Evolutionary conservation across 768 basidiomycete species (phyloP), one percentile per base, ranked within the genome.

Genomic region (Tulasnella sp.): DNA sequence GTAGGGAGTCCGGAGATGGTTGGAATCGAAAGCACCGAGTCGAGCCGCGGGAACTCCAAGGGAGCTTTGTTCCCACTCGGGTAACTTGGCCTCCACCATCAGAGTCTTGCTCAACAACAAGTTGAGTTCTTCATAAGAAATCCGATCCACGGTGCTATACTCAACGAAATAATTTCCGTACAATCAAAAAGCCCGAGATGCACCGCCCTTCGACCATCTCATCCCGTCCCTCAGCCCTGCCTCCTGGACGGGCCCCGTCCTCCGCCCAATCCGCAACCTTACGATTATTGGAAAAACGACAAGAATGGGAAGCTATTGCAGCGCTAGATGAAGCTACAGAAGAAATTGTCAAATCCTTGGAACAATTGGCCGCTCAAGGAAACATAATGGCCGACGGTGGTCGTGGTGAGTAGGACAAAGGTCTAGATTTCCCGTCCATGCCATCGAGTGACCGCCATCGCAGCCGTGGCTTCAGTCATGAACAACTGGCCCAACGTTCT

Each of bases 401-500:
- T 28, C 83, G 85, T 74, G 86, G 86, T 86, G 83, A 82, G 85
- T 28, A 34, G 22, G 20, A 22, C 72, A 28, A 8, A 22, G n/a
- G 3, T 22, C 42, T 58, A 37, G 16, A 74, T 28, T 37, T 20
- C 46, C 16, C n/a, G 72, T 34, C 84, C 31, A 28, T 78, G 37
- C 54, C n/a, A 40, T 34, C 22, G 50, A 24, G 22, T 42, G 12
- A 46, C n/a, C 73, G 34, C 46, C 14, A 37, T 31, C 34, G 34
- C 75, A 86, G 86, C 86, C 44, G 83, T 86, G n/a, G 86, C 86
- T 46, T 82, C 82, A 18, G 86, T 87, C 1, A 81, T 86, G 80
- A 79, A 84, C 58, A 87, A 87, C 80, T 87, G 86, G 86, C 85
- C 86, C 42, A 86, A 87, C 81, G 85, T 86, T 18, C 86, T 87